Evolutionary conservation across 257 asterid species (phyloP).

Genomic region (Scutellaria minor): DNA sequence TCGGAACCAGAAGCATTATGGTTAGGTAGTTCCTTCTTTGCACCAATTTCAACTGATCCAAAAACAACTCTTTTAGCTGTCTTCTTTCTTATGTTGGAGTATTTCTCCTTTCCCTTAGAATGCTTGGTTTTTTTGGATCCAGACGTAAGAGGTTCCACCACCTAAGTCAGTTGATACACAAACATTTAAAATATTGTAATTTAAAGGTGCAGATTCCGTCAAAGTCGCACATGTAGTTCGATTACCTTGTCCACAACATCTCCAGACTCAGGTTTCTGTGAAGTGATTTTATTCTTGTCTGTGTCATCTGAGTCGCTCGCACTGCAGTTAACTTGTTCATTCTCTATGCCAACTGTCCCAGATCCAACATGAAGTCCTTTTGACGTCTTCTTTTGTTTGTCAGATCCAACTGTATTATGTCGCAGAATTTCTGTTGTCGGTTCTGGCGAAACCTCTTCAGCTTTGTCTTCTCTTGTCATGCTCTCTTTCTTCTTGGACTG

Average conservation of each 20-base stretch:
- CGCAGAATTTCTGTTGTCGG: no score
- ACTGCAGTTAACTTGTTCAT: no score
- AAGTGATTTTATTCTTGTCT: neutral
- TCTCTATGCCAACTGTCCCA: no score
- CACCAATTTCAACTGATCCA: neutral
- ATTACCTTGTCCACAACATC: neutral
- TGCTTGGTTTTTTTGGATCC: neutral
- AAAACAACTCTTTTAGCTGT: neutral
- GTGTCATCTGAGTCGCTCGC: no score
- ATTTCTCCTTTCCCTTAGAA: neutral
- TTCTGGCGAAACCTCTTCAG: no score
- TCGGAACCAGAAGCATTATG: neutral
- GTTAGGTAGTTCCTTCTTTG: neutral
- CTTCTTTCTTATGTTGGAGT: neutral
- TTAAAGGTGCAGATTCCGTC: neutral
- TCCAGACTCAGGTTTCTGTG: neutral
- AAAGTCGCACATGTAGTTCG: neutral
- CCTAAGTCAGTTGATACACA: neutral
- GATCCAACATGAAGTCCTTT: no score
- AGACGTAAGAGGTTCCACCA: neutral
- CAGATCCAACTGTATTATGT: no score
- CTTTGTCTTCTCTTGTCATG: no score
- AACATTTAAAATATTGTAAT: neutral
- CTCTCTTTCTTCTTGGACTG: slow-evolving; percentile 37
- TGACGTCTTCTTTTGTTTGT: no score